A percentile compares a stretch with the other conserved stretches of the same genome.
Evolutionary conservation across 202 grass and related monocot species (phyloP).

Genomic region (Setaria italica): DNA sequence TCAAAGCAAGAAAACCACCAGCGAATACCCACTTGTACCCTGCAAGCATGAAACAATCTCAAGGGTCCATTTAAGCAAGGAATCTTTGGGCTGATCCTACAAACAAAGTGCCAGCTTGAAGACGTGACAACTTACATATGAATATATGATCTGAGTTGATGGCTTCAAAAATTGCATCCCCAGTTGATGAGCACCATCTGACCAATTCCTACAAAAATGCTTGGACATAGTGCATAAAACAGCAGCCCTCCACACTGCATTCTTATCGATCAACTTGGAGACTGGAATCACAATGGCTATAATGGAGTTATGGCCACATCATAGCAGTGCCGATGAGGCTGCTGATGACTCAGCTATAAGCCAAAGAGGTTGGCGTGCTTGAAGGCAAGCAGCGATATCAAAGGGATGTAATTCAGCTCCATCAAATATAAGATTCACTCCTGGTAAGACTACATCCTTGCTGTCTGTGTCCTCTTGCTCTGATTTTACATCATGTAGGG

Average conservation of each 20-base stretch:
- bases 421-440: conserved; percentile 94
- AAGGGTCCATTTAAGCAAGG: not conserved
- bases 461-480: conserved; percentile 77
- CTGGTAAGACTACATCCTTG: conserved; percentile 79
- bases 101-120: not conserved
- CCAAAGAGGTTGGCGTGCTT: conserved; percentile 82
- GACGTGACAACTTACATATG: conserved; percentile 30
- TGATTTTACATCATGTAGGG: conserved; percentile 54
- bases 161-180: conserved; percentile 15
- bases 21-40: not conserved
- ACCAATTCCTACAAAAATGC: conserved; percentile 5
- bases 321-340: conserved; percentile 55
- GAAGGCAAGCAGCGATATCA: conserved; percentile 87
- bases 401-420: conserved; percentile 81
- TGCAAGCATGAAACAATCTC: not conserved
- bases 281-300: conserved; percentile 12
- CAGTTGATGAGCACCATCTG: not conserved
- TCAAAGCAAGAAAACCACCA: not conserved
- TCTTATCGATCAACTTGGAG: conserved; percentile 12
- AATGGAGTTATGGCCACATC: conserved; percentile 18
- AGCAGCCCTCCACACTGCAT: not conserved
- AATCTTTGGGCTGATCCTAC: not conserved
- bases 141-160: conserved; percentile 14
- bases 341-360: conserved; percentile 86
- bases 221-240: not conserved